Percentiles rank a stretch among this genome's conserved stretches.
Conservation (phyloP, 2,329 filamentous ascomycete species). For the Lecanicillium sp. region DNA sequence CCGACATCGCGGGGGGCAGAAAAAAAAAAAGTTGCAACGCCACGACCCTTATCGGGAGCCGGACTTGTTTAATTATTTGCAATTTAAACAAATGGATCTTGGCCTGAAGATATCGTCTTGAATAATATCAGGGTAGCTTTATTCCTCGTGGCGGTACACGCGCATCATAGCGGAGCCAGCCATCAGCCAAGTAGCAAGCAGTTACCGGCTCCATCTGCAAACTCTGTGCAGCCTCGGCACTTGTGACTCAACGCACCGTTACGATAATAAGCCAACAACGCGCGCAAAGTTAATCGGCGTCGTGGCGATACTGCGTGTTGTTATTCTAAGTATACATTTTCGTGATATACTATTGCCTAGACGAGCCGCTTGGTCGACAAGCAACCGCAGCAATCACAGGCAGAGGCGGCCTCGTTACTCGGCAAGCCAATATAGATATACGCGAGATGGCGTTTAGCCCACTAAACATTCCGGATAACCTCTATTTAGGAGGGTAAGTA, state of each 20-base stretch:
- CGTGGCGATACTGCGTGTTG: too few relatives aligned
- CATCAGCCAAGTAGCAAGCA: slow-evolving; percentile 2
- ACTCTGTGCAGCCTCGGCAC: background rate
- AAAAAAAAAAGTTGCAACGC: slow-evolving; percentile 2
- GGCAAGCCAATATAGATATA: too few relatives aligned
- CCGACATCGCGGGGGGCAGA: slow-evolving; percentile 11
- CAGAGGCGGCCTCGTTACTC: too few relatives aligned
- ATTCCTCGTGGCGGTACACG: background rate
- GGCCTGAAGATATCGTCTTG: too few relatives aligned
- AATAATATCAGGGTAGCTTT: background rate
- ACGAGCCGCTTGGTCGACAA: too few relatives aligned
- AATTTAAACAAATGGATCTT: too few relatives aligned
- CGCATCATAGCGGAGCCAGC: slow-evolving; percentile 3
- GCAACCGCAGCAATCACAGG: too few relatives aligned
- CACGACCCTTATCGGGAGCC: background rate
- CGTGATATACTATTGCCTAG: too few relatives aligned
- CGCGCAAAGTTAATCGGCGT: too few relatives aligned
- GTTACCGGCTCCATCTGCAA: slow-evolving; percentile 6
- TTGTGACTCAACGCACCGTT: background rate
- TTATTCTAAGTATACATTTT: too few relatives aligned
- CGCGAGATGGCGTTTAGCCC: slow-evolving; percentile 13
- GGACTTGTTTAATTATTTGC: background rate
- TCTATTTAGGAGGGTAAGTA: slow-evolving; percentile 14
- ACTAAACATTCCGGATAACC: slow-evolving; percentile 10
- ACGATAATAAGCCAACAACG: background rate